These are phyloP conservation scores for Phytophthora kernoviae DNA, from an alignment of 352 stramenopile species.

Conservation along the genomic window DNA sequence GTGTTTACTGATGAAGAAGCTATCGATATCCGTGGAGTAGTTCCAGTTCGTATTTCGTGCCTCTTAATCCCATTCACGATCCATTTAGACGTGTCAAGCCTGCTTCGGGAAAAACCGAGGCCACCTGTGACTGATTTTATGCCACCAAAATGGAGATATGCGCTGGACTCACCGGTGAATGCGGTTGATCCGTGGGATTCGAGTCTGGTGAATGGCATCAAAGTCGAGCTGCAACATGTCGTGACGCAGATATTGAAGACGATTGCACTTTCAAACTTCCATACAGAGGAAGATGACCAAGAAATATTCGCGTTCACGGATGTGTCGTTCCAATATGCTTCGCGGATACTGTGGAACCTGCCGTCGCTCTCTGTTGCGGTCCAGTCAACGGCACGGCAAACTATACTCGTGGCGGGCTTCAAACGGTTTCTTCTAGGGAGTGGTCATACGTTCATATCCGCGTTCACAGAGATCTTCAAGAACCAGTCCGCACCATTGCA, in stretches of 20 bases:
- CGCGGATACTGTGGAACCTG: constrained; percentile 75
- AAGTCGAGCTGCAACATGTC: constrained; percentile 56
- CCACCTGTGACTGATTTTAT: neutral
- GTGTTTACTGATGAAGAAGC: constrained; percentile 47
- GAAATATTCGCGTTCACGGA: constrained; percentile 85
- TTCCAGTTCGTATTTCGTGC: constrained; percentile 68
- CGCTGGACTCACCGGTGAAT: constrained; percentile 24
- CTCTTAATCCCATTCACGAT: constrained; percentile 78
- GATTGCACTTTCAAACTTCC: constrained; percentile 74
- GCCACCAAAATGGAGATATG: constrained; percentile 20
- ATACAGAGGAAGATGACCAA: constrained; percentile 55
- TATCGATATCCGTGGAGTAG: constrained; percentile 50
- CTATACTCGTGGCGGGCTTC: constrained; percentile 69
- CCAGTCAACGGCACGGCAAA: constrained; percentile 36
- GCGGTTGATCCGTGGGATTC: constrained; percentile 10
- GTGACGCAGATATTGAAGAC: constrained; percentile 73
- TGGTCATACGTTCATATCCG: constrained; percentile 79
- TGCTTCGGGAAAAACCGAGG: constrained; percentile 30
- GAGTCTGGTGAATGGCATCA: constrained; percentile 42
- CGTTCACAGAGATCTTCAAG: constrained; percentile 73
- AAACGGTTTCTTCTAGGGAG: constrained; percentile 71
- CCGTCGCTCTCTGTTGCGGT: constrained; percentile 69
- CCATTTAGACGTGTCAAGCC: constrained; percentile 54
- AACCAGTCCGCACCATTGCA: constrained; percentile 68
- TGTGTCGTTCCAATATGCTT: constrained; percentile 72